phyloP scores from a whole-genome alignment of 139 green algal species.

The Chlorella sp. region DNA sequence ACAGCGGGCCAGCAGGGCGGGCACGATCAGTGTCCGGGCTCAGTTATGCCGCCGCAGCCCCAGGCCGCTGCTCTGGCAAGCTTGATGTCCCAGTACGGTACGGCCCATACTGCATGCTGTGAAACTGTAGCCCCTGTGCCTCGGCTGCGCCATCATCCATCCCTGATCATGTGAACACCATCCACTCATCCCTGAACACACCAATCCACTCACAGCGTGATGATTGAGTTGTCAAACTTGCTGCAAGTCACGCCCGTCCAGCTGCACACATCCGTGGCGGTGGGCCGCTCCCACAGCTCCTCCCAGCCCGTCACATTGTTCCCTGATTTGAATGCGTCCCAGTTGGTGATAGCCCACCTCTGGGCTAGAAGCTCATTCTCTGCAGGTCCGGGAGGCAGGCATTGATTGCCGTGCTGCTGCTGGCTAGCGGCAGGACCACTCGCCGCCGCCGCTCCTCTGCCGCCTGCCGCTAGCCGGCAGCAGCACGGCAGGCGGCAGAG shows the following conservation, averaged over 20 bases:
- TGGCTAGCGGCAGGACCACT: too few species aligned
- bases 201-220: background rate
- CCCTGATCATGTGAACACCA: too few species aligned
- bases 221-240: background rate
- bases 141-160: too few species aligned
- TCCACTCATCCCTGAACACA: too few species aligned
- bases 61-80: too few species aligned
- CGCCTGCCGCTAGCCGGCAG: background rate
- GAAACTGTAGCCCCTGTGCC: too few species aligned
- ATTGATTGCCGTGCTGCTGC: background rate
- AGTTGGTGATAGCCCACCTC: conserved; percentile 16
- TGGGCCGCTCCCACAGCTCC: background rate
- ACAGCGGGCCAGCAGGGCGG: background rate
- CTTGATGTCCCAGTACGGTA: too few species aligned
- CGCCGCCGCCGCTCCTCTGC: too few species aligned
- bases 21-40: too few species aligned
- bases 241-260: background rate
- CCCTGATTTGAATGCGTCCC: background rate
- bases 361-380: background rate
- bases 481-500: background rate
- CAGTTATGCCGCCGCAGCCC: too few species aligned
- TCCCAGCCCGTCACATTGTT: background rate
- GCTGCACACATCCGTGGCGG: background rate
- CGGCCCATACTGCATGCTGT: too few species aligned
- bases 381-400: background rate